These are phyloP conservation scores for Isatis tinctoria DNA, from an alignment of 345 rosid genomes.

Conservation along the genomic window DNA sequence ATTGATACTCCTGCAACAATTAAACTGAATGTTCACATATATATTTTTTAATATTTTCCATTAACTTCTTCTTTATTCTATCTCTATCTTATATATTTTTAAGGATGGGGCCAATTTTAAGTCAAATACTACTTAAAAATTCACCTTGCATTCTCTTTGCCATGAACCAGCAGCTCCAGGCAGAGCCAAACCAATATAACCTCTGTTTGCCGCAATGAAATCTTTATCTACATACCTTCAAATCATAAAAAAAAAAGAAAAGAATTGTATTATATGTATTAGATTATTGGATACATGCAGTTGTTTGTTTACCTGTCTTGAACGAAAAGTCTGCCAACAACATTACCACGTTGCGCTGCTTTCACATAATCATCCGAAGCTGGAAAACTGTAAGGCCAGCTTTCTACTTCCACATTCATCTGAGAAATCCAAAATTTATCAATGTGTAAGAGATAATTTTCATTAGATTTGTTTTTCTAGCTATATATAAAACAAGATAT, in stretches of 20 bases:
- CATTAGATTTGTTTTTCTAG: background rate
- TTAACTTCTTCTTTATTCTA: background rate
- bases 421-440: slow-evolving; percentile 5
- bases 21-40: background rate
- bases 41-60: background rate
- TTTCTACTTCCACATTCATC: slow-evolving; percentile 66
- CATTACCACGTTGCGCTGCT: slow-evolving; percentile 65
- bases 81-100: background rate
- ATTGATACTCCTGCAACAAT: slow-evolving; percentile 63
- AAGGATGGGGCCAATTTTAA: background rate
- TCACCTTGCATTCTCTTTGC: slow-evolving; percentile 87
- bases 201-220: slow-evolving; percentile 43
- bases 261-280: background rate
- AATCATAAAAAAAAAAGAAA: background rate
- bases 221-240: slow-evolving; percentile 41
- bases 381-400: slow-evolving; percentile 91
- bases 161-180: slow-evolving; percentile 88
- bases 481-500: background rate
- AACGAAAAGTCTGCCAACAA: slow-evolving; percentile 63
- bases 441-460: background rate
- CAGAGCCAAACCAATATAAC: slow-evolving; percentile 73
- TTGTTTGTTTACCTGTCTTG: slow-evolving; percentile 50
- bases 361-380: slow-evolving; percentile 78
- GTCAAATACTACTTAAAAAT: background rate
- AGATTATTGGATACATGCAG: background rate